Evolutionary conservation across 2,329 filamentous ascomycete genomes (phyloP).

Genomic region (Massarina eburnea): DNA sequence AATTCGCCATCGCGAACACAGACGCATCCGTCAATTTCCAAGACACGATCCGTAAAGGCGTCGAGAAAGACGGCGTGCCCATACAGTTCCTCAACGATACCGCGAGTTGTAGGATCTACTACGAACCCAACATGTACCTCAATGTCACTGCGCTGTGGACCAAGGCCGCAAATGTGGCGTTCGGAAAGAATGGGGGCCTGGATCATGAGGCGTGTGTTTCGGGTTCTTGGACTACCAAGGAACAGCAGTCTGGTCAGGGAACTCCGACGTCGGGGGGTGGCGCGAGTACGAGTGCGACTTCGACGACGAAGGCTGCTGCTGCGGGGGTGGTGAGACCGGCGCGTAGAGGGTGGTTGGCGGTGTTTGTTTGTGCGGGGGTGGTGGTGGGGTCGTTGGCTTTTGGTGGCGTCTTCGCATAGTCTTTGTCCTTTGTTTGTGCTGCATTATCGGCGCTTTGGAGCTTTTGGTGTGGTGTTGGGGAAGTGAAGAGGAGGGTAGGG

Average conservation of each 20-base stretch:
- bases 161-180: constrained; percentile 33
- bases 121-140: constrained; percentile 56
- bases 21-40: constrained; percentile 42
- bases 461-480: too few species aligned
- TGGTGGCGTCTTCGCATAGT: constrained; percentile 14
- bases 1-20: constrained; percentile 21
- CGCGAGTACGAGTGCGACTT: constrained; percentile 4
- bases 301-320: constrained; percentile 9
- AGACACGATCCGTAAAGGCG: constrained; percentile 41
- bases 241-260: constrained; percentile 30
- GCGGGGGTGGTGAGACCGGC: constrained; percentile 6
- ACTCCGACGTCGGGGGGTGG: constrained; percentile 18
- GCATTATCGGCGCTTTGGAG: too few species aligned
- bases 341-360: constrained; percentile 11
- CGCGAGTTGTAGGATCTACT: constrained; percentile 64
- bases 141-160: constrained; percentile 58
- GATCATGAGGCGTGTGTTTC: constrained; percentile 30
- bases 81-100: constrained; percentile 64
- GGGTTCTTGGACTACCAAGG: constrained; percentile 29
- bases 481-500: too few species aligned
- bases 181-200: constrained; percentile 28
- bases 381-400: constrained; percentile 14
- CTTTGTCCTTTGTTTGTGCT: not conserved
- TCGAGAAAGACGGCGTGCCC: constrained; percentile 44
- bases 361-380: constrained; percentile 10